phyloP scores from a whole-genome alignment of 106 monocot genomes.

The Xerophyta viscosa region DNA sequence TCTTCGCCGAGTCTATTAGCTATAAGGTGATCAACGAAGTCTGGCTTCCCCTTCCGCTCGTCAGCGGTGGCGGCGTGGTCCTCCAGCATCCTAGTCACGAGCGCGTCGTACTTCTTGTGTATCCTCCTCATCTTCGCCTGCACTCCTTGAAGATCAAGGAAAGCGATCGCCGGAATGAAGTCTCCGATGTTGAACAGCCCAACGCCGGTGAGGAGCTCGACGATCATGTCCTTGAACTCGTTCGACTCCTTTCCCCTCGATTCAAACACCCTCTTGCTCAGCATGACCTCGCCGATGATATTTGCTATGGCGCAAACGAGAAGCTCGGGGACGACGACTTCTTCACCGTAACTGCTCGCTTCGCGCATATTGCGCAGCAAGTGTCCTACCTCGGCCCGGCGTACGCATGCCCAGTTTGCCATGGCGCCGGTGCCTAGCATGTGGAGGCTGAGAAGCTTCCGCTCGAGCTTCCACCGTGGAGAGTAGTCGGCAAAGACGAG shows the following conservation, averaged over 20 bases:
- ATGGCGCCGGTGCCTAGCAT: slow-evolving; percentile 28
- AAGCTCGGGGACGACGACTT: no score
- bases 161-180: slow-evolving; percentile 35
- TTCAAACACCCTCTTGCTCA: slow-evolving; percentile 35
- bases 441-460: slow-evolving; percentile 29
- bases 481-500: slow-evolving; percentile 1
- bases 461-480: slow-evolving; percentile 24
- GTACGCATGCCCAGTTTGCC: slow-evolving; percentile 19
- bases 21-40: slow-evolving; percentile 28
- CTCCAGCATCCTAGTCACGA: slow-evolving; percentile 22
- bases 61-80: slow-evolving; percentile 22
- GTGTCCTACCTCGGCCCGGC: no score
- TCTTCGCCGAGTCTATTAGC: slow-evolving; percentile 12
- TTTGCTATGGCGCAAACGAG: no score
- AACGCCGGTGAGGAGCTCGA: slow-evolving; percentile 21
- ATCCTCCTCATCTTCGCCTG: slow-evolving; percentile 23
- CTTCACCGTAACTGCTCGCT: no score
- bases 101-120: slow-evolving; percentile 18
- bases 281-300: slow-evolving; percentile 23
- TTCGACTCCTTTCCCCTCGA: slow-evolving; percentile 18
- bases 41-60: slow-evolving; percentile 18
- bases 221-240: slow-evolving; percentile 32
- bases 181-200: slow-evolving; percentile 45
- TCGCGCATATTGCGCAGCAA: no score
- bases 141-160: slow-evolving; percentile 35